Conservation (phyloP, 345 rosid genomes). For the Garcia nutans region DNA sequence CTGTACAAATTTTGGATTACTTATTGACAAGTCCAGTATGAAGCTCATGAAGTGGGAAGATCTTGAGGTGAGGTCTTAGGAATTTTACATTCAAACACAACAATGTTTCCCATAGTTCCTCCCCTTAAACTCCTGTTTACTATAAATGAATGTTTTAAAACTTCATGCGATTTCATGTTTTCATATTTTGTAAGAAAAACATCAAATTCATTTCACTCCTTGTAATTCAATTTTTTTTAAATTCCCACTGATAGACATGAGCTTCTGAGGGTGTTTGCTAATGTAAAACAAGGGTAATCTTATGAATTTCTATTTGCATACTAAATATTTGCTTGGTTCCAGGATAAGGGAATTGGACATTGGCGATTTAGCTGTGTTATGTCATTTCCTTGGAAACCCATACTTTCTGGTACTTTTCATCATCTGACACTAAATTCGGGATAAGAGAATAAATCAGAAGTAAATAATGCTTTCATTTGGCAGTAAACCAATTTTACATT, state of each 20-base stretch:
- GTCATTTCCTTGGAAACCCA: constrained; percentile 97
- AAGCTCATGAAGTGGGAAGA: constrained; percentile 91
- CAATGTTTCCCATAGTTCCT: no score
- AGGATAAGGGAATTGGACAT: constrained; percentile 90
- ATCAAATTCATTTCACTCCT: no score
- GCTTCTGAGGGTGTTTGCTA: no score
- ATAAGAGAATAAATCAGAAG: background rate
- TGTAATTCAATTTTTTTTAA: no score
- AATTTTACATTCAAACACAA: no score
- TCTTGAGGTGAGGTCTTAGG: constrained; percentile 47
- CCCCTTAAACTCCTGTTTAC: no score
- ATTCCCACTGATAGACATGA: no score
- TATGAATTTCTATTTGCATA: background rate
- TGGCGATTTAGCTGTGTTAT: constrained; percentile 89
- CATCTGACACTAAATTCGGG: background rate
- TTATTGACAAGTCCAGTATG: constrained; percentile 78
- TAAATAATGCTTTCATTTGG: background rate
- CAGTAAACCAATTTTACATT: background rate
- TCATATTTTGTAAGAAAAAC: no score
- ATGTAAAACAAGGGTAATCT: background rate
- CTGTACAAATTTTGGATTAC: constrained; percentile 79
- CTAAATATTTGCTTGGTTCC: constrained; percentile 13
- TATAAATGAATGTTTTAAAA: no score
- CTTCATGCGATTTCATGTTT: no score
- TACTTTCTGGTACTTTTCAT: constrained; percentile 66